Conservation (phyloP, 257 asterid species). For the Coffea canephora region DNA sequence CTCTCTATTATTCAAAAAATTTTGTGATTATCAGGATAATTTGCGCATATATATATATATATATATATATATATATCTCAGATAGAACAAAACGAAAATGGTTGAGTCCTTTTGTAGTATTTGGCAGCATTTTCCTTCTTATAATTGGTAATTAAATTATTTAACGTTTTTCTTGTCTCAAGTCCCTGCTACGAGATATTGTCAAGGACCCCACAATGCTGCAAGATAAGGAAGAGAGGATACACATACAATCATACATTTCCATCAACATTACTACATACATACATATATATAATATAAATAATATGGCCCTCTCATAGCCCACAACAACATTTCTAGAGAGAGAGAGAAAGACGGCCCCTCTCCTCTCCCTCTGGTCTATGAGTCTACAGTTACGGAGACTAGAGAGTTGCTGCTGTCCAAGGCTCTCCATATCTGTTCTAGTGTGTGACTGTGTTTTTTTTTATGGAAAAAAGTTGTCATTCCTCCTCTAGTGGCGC, state of each 20-base stretch:
- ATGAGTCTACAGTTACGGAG: background rate
- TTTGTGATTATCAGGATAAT: too few species aligned
- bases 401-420: background rate
- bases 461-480: constrained; percentile 35
- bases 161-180: constrained; percentile 8
- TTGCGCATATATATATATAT: too few species aligned
- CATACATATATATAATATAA: background rate
- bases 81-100: background rate
- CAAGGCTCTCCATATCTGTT: background rate
- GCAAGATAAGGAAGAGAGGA: constrained; percentile 12
- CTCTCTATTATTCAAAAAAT: too few species aligned
- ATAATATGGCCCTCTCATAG: background rate
- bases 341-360: constrained; percentile 11
- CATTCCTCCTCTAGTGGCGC: constrained; percentile 25
- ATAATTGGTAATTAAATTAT: background rate
- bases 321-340: background rate
- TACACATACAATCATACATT: background rate
- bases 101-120: background rate
- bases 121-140: background rate
- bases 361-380: background rate
- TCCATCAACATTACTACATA: background rate
- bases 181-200: background rate
- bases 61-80: too few species aligned
- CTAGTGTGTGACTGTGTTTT: background rate
- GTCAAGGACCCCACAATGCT: constrained; percentile 11